Evolutionary conservation across 805 yeast genomes (phyloP).

Genomic region (Cyberlindnera veronae): DNA sequence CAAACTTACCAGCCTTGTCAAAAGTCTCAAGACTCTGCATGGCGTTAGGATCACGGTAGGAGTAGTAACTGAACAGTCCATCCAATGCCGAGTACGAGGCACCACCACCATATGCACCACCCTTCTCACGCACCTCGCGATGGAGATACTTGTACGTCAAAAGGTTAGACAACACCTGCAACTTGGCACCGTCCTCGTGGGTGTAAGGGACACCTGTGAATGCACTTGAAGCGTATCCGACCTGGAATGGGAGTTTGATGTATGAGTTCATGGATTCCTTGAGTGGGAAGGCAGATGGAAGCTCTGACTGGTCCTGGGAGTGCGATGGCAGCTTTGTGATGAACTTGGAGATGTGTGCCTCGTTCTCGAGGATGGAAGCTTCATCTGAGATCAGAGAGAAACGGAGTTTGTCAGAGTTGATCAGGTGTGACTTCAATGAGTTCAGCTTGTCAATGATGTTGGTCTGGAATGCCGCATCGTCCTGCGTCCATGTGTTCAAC

Average conservation of each 20-base stretch:
- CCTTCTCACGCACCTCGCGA: constrained; percentile 87
- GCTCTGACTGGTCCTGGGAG: constrained; percentile 5
- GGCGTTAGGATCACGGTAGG: constrained; percentile 94
- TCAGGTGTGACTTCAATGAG: constrained; percentile 44
- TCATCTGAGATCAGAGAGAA: constrained; percentile 59
- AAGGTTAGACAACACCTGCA: constrained; percentile 78
- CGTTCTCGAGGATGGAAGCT: constrained; percentile 29
- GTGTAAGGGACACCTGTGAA: constrained; percentile 63
- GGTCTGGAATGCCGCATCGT: constrained; percentile 44
- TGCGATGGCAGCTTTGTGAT: constrained; percentile 26
- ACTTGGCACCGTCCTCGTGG: constrained; percentile 74
- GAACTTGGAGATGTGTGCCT: constrained; percentile 30
- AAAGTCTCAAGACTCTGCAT: constrained; percentile 62
- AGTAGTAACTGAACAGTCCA: constrained; percentile 77
- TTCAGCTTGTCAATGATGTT: constrained; percentile 65
- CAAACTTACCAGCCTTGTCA: constrained; percentile 46
- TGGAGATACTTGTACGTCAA: constrained; percentile 82
- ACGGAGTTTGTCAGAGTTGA: constrained; percentile 41
- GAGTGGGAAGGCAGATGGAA: constrained; percentile 16
- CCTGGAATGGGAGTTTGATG: constrained; percentile 81
- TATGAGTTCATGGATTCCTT: constrained; percentile 36
- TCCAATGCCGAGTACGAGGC: constrained; percentile 76
- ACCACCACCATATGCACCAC: constrained; percentile 99
- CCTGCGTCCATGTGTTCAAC: constrained; percentile 48
- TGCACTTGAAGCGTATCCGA: constrained; percentile 74